phyloP scores from a whole-genome alignment of 1,284 basidiomycete species.

The Puccinia horiana region DNA sequence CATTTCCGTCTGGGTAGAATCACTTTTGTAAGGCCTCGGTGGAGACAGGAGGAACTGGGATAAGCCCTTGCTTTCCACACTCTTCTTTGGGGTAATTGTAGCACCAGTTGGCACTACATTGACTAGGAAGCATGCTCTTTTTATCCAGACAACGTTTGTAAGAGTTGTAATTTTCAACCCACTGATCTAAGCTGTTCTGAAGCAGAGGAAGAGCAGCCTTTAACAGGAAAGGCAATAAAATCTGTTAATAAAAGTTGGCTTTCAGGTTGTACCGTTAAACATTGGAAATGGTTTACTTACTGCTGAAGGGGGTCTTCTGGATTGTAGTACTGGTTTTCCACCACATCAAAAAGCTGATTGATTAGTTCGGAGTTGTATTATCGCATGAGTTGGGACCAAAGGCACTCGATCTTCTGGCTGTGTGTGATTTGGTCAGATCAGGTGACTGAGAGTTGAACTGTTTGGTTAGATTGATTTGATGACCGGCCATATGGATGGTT shows the following conservation, averaged over 20 bases:
- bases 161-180: not conserved
- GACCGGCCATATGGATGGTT: not conserved
- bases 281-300: not conserved
- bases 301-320: slow-evolving; percentile 7
- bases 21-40: not conserved
- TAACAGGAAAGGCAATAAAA: no score
- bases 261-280: no score
- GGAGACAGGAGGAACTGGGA: not conserved
- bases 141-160: not conserved
- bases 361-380: not conserved
- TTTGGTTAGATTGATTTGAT: slow-evolving; percentile 9
- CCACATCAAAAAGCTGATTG: not conserved
- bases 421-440: not conserved
- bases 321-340: not conserved
- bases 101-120: not conserved
- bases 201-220: no score
- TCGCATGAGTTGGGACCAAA: not conserved
- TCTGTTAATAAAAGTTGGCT: no score
- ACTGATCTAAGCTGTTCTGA: not conserved
- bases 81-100: not conserved
- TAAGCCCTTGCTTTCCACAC: not conserved
- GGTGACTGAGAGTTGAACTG: not conserved
- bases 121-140: not conserved
- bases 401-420: slow-evolving; percentile 16
- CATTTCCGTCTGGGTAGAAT: not conserved